These are phyloP conservation scores for Fusarium succisae DNA, from an alignment of 2,329 filamentous ascomycete species.

Conservation along the genomic window DNA sequence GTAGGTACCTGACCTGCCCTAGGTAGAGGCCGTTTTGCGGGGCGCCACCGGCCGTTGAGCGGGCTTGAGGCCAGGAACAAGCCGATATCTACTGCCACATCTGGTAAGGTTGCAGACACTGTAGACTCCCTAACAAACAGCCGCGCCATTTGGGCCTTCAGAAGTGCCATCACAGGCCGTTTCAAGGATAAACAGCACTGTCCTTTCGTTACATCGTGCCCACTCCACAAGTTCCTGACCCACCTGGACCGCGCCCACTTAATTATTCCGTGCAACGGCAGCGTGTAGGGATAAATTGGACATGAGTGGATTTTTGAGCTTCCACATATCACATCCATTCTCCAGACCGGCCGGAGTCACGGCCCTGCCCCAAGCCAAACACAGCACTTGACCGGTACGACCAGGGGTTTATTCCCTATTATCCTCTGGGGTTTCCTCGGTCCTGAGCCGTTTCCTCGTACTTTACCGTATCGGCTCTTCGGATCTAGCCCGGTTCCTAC, in stretches of 20 bases:
- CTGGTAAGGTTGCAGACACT: conserved; percentile 20
- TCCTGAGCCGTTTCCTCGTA: conserved; percentile 24
- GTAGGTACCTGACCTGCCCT: too few species aligned
- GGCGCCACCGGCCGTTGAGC: conserved; percentile 24
- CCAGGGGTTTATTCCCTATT: conserved; percentile 25
- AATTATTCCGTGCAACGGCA: conserved; percentile 27
- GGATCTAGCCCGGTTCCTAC: conserved; percentile 31
- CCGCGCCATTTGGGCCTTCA: conserved; percentile 1
- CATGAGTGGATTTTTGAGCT: conserved; percentile 15
- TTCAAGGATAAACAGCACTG: conserved; percentile 11
- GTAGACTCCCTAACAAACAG: conserved; percentile 4
- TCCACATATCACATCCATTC: conserved; percentile 32
- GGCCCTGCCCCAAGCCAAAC: conserved; percentile 30
- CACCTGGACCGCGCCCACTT: conserved; percentile 17
- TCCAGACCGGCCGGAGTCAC: conserved; percentile 34
- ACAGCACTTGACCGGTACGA: conserved; percentile 23
- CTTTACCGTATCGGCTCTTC: conserved; percentile 37
- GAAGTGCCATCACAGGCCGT: neutral
- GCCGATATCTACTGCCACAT: conserved; percentile 20
- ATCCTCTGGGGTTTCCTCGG: conserved; percentile 11
- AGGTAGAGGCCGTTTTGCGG: conserved; percentile 11
- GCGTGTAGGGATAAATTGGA: conserved; percentile 24
- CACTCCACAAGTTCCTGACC: conserved; percentile 40
- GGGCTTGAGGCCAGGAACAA: conserved; percentile 19
- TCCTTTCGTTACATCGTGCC: conserved; percentile 37